Percentiles rank a stretch among this genome's conserved stretches.
phyloP scores from a whole-genome alignment of 2,329 filamentous ascomycete genomes.

The Whalleya microplaca region DNA sequence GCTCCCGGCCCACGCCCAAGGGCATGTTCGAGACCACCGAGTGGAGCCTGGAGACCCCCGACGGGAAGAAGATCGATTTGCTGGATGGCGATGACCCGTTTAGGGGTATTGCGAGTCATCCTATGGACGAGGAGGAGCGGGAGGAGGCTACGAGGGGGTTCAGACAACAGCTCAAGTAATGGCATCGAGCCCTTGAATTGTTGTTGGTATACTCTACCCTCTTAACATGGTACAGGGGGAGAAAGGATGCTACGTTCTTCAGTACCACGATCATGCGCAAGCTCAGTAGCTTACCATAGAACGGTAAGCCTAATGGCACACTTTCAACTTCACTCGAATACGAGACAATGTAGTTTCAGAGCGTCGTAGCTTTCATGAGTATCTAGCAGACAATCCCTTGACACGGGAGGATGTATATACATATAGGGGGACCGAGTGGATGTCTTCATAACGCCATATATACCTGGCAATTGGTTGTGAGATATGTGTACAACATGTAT shows the following conservation, averaged over 20 bases:
- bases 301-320: background rate
- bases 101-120: slow-evolving; percentile 49
- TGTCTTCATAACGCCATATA: slow-evolving; percentile 1
- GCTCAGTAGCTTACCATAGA: no score
- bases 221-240: no score
- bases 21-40: slow-evolving; percentile 81
- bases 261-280: no score
- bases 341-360: background rate
- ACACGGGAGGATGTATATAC: background rate
- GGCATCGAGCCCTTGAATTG: background rate
- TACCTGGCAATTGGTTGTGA: background rate
- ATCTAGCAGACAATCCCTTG: no score
- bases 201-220: background rate
- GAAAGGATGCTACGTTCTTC: no score
- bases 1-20: slow-evolving; percentile 65
- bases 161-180: slow-evolving; percentile 50
- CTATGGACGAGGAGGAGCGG: slow-evolving; percentile 45
- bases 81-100: slow-evolving; percentile 78
- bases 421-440: background rate
- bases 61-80: slow-evolving; percentile 68
- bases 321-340: background rate
- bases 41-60: slow-evolving; percentile 79
- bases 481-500: slow-evolving; percentile 38
- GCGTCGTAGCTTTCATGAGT: no score
- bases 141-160: slow-evolving; percentile 54